These are phyloP conservation scores for Arthrobotrys conoides DNA, from an alignment of 2,329 filamentous ascomycete species.

Conservation along the genomic window DNA sequence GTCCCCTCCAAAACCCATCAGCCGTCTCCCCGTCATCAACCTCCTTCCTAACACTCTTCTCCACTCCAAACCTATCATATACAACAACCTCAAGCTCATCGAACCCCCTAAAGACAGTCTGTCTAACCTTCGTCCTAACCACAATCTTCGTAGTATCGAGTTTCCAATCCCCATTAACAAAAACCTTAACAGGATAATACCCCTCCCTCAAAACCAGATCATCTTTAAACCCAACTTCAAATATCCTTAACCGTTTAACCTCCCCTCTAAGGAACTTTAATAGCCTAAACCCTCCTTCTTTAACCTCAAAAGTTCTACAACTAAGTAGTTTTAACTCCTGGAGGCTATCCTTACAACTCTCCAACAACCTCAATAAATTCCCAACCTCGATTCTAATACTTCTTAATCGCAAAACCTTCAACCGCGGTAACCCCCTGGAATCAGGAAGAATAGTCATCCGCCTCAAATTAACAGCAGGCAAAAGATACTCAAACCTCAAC, in stretches of 20 bases:
- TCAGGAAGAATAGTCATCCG: not conserved
- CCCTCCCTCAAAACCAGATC: not conserved
- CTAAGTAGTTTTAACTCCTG: not conserved
- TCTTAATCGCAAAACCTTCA: not conserved
- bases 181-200: not conserved
- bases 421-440: not conserved
- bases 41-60: not conserved
- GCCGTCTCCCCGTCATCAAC: not conserved
- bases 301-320: not conserved
- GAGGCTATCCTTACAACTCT: not conserved
- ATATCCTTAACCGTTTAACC: not conserved
- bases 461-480: not conserved
- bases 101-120: not conserved
- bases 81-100: too few relatives aligned
- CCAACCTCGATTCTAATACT: not conserved
- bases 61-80: not conserved
- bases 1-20: not conserved
- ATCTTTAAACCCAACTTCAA: not conserved
- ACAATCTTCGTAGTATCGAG: not conserved
- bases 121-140: not conserved
- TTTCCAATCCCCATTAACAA: not conserved
- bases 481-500: not conserved
- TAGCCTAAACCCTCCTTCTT: not conserved
- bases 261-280: not conserved
- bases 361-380: not conserved